phyloP scores from a whole-genome alignment of 805 yeast species.

The Pichia phayaonensis region DNA sequence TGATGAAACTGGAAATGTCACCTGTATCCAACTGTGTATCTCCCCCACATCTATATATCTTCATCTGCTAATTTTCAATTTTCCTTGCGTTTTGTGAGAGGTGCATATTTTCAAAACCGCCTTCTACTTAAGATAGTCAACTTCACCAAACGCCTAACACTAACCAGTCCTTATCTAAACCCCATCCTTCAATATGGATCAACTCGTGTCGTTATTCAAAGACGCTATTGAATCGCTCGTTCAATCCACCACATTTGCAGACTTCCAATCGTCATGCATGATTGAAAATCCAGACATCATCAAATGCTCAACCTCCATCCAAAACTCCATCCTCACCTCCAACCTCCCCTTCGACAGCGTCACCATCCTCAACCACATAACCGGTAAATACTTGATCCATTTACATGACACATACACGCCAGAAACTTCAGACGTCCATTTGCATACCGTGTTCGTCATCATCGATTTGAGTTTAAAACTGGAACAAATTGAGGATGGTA shows the following conservation, averaged over 20 bases:
- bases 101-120: no score
- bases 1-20: no score
- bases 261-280: neutral
- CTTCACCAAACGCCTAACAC: no score
- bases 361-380: neutral
- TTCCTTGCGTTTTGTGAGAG: no score
- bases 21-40: no score
- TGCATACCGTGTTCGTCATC: conserved; percentile 11
- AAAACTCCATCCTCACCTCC: neutral
- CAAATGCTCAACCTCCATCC: neutral
- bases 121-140: no score
- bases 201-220: neutral
- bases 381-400: neutral
- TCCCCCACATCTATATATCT: no score
- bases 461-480: conserved; percentile 20
- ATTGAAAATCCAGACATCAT: neutral
- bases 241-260: neutral
- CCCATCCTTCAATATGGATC: neutral
- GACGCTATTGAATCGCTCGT: neutral
- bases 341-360: neutral
- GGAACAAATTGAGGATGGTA: neutral
- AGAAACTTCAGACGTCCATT: neutral
- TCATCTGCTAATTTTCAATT: no score
- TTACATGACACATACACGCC: neutral
- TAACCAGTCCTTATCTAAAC: no score